A percentile compares a stretch with the other conserved stretches of the same genome.
Evolutionary conservation across 1,284 basidiomycete species (phyloP).

Genomic region (Moesziomyces aphidis): DNA sequence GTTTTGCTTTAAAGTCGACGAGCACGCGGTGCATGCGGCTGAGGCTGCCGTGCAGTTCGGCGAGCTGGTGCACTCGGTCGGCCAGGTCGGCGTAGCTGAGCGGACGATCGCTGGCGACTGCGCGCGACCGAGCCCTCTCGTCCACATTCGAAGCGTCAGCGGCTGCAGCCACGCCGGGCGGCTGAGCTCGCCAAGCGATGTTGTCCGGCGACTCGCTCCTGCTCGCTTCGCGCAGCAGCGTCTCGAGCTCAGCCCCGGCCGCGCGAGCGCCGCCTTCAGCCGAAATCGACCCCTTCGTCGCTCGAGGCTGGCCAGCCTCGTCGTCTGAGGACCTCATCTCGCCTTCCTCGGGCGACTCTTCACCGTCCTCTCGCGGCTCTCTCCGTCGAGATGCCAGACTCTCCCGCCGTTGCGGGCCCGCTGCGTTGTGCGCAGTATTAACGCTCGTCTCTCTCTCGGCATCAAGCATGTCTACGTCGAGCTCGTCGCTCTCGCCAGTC

Average conservation of each 20-base stretch:
- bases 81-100: constrained; percentile 36
- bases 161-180: neutral
- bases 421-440: constrained; percentile 23
- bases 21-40: constrained; percentile 44
- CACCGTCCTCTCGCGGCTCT: constrained; percentile 11
- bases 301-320: neutral
- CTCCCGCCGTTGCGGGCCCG: neutral
- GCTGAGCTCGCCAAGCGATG: constrained; percentile 23
- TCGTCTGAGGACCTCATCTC: constrained; percentile 45
- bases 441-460: constrained; percentile 22
- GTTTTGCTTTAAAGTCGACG: constrained; percentile 34
- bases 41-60: constrained; percentile 41
- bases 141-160: neutral
- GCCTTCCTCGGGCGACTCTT: constrained; percentile 47
- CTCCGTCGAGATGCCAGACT: neutral
- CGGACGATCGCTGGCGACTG: constrained; percentile 14
- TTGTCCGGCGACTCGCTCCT: constrained; percentile 36
- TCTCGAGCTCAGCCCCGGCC: neutral
- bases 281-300: neutral
- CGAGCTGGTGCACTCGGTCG: constrained; percentile 17
- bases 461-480: constrained; percentile 7
- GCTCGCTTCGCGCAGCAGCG: constrained; percentile 2
- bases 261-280: neutral
- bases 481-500: neutral
- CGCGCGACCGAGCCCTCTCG: neutral